Conservation (phyloP, 2,329 filamentous ascomycete genomes). For the Paraphaeosphaeria minitans region DNA sequence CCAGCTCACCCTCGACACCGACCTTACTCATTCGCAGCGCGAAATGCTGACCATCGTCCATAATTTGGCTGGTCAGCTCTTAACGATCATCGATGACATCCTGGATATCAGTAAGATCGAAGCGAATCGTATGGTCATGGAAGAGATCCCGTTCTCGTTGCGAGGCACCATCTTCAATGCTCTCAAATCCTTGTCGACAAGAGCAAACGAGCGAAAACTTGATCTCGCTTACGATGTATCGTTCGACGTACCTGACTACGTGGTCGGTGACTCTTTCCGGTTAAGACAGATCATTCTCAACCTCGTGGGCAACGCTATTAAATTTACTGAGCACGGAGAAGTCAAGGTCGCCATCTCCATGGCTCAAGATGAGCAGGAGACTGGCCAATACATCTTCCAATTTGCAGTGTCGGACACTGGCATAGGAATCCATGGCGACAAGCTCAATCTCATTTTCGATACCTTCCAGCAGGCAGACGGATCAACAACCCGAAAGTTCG, state of each 20-base stretch:
- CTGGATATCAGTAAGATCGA: slow-evolving; percentile 79
- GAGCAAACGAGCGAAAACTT: slow-evolving; percentile 93
- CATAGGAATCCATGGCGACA: slow-evolving; percentile 94
- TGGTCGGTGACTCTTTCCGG: slow-evolving; percentile 95
- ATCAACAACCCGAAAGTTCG: slow-evolving; percentile 94
- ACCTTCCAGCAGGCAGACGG: slow-evolving; percentile 99
- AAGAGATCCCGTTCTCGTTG: slow-evolving; percentile 94
- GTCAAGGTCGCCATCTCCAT: slow-evolving; percentile 91
- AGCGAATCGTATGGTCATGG: slow-evolving; percentile 96
- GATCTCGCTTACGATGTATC: slow-evolving; percentile 94
- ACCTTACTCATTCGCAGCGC: slow-evolving; percentile 91
- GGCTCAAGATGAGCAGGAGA: slow-evolving; percentile 67
- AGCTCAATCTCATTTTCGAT: slow-evolving; percentile 96
- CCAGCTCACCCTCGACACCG: slow-evolving; percentile 89
- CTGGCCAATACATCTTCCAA: slow-evolving; percentile 88
- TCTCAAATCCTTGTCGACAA: slow-evolving; percentile 93
- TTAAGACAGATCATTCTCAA: slow-evolving; percentile 96
- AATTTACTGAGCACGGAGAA: slow-evolving; percentile 96
- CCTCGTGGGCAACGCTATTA: slow-evolving; percentile 96
- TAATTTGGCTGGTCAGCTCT: slow-evolving; percentile 90
- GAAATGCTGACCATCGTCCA: slow-evolving; percentile 99
- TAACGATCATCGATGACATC: slow-evolving; percentile 92
- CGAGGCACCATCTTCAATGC: slow-evolving; percentile 96
- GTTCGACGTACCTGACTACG: slow-evolving; percentile 90
- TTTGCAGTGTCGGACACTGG: slow-evolving; percentile 96